Base-by-base conservation (phyloP, 1,284 basidiomycete species). In the Apiotrichum veenhuisii region DNA sequence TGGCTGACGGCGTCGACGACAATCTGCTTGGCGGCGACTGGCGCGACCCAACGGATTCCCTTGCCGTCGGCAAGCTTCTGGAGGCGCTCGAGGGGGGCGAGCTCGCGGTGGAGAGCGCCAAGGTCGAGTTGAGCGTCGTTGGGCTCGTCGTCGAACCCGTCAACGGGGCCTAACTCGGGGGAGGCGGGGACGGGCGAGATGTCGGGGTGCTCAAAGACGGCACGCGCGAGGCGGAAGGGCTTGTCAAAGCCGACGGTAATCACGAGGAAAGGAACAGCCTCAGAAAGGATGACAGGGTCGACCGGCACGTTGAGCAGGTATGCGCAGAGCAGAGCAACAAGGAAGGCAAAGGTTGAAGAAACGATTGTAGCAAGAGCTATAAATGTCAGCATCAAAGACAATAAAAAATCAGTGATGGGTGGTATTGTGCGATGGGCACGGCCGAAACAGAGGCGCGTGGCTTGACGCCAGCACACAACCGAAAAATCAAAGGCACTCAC, bases 231-330 rank as follows among this genome's bases (percentile, higher is more conserved):
- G 14, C 91, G 84, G 58, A 94, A 87, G 0, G 94, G 95, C 77
- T 98, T 98, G 78, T 98, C 95, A 73, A 98, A 98, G 15, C 95
- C 95, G 56, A 98, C 87, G 0, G 91, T 95, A 76, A 96, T 96
- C 43, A 98, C 94, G 38, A 98, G 82, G 85, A 98, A 98, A 0
- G 95, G 95, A 2, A 98, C 82, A 0, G 95, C 94, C 76, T 98
- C 96, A 17, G 91, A 93, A 34, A 98, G 82, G 18, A 88, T 86
- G 56, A 98, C 87, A 2, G 57, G 91, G 75, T 98, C 93, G 66
- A 98, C 87, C 9, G 87, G 87, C 54, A 98, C 91, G 63, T 84
- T 82, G 59, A 96, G 81, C 46, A 87, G 82, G 74, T 89, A 86
- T 3, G 93, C 91, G 33, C 91, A 80, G 18, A 94, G 87, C 4